Conservation (phyloP, 2,329 filamentous ascomycete species). For the Verticillium dahliae region DNA sequence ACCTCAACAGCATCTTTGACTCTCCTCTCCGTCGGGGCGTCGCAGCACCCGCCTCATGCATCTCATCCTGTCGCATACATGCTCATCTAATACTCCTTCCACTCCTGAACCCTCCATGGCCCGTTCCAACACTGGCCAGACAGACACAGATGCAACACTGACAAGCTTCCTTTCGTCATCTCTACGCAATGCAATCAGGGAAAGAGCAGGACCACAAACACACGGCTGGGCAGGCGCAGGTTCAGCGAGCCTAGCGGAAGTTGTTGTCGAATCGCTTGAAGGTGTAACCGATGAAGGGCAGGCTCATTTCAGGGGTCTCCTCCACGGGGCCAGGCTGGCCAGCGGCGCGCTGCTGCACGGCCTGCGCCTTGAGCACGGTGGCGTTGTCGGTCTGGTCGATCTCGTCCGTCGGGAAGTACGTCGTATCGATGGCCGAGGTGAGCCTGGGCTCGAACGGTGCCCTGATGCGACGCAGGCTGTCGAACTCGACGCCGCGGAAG, state of each 20-base stretch:
- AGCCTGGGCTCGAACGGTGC: conserved; percentile 95
- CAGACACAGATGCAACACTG: not conserved
- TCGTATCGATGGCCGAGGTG: conserved; percentile 88
- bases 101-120: not conserved
- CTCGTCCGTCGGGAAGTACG: conserved; percentile 98
- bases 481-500: conserved; percentile 95
- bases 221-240: not conserved
- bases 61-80: not conserved
- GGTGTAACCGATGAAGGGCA: conserved; percentile 94
- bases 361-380: conserved; percentile 78
- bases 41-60: not conserved
- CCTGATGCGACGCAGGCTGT: conserved; percentile 83
- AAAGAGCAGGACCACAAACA: not conserved
- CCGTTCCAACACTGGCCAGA: not conserved
- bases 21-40: not conserved
- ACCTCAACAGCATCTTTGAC: not conserved
- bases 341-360: conserved; percentile 58
- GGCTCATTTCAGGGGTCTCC: conserved; percentile 86
- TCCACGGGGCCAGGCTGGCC: conserved; percentile 40
- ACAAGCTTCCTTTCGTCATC: not conserved
- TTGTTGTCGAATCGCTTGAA: conserved; percentile 92
- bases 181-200: not conserved
- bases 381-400: conserved; percentile 95
- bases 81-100: not conserved
- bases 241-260: conserved; percentile 41